A percentile compares a stretch with the other conserved stretches of the same genome.
phyloP scores from a whole-genome alignment of 768 basidiomycete species.

The Termitomyces sp. region DNA sequence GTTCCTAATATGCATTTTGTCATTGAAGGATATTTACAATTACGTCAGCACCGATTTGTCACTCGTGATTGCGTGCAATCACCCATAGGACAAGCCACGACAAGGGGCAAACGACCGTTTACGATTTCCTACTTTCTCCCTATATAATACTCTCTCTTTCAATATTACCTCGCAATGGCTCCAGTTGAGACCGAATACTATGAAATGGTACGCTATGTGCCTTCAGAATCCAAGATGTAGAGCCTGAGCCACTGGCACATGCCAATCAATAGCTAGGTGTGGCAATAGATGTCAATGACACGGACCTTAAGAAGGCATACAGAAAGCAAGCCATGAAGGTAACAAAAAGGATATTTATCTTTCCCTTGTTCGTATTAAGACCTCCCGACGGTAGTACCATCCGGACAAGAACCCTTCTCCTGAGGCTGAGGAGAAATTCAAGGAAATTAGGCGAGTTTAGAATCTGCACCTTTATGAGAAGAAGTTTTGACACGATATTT shows the following conservation, averaged over 20 bases:
- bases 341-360: background rate
- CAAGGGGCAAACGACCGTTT: slow-evolving; percentile 9
- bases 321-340: slow-evolving; percentile 93
- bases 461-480: background rate
- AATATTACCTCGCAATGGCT: slow-evolving; percentile 45
- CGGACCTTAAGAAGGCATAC: slow-evolving; percentile 91
- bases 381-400: slow-evolving; percentile 59
- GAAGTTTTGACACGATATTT: background rate
- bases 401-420: slow-evolving; percentile 92
- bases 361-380: background rate
- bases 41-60: slow-evolving; percentile 12
- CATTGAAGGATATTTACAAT: background rate
- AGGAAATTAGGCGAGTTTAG: slow-evolving; percentile 77
- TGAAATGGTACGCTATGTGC: slow-evolving; percentile 57
- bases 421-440: slow-evolving; percentile 96
- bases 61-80: background rate
- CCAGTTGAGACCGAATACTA: slow-evolving; percentile 92
- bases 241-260: background rate
- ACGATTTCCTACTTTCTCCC: slow-evolving; percentile 9
- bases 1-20: background rate
- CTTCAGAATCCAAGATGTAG: background rate
- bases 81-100: background rate
- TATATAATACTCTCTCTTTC: slow-evolving; percentile 14
- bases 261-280: slow-evolving; percentile 57
- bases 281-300: slow-evolving; percentile 68